Base-by-base conservation (phyloP, 129 eudicot genomes). In the Chrysanthemum seticuspe region DNA sequence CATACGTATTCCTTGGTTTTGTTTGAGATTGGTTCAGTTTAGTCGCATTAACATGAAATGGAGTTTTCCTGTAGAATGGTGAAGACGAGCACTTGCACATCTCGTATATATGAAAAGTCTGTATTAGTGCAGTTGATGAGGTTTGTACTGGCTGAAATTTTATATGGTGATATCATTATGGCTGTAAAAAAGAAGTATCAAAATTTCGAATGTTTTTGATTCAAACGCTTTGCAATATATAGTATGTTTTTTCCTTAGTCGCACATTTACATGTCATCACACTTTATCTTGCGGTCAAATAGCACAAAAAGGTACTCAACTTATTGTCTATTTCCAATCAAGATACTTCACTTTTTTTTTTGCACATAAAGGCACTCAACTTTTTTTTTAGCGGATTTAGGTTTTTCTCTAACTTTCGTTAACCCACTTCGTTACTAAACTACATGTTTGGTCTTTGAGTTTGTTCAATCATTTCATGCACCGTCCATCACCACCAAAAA, bases 31-130 rank as follows among this genome's bases (percentile, higher is more conserved):
- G 9, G 21, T 54, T 54, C 60, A 54, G 19, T 14, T 71, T 67
- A 48, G 16, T 59, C 31, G n/a, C 62, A 68, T 47, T 60, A 74
- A 69, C 52, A 34, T 80, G 80, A 85, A 65, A 48, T 67, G 67
- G 48, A 66, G 74, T 63, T 50, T 8, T 18, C 60, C 13, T 86
- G 83, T 95, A 90, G 99, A 95, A 86, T 57, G 99, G 96, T 67
- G 97, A 21, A 0, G 1, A 21, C 21, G 21, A 1, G 21, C 21
- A 21, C 21, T n/a, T n/a, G 21, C 1, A 21, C 21, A 1, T 21
- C 21, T 0, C 1, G 21, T 21, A 21, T 21, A 21, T 21, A 81
- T 67, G 99, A 95, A 95, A 74, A 86, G 99, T 2, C 31, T 27
- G 31, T 27, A 27, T 27, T 27, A 27, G 89, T 95, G 72, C 99